Percentiles rank a stretch among this genome's conserved stretches.
Conservation (phyloP, 768 basidiomycete species). For the Psilocybe tampanensis region DNA sequence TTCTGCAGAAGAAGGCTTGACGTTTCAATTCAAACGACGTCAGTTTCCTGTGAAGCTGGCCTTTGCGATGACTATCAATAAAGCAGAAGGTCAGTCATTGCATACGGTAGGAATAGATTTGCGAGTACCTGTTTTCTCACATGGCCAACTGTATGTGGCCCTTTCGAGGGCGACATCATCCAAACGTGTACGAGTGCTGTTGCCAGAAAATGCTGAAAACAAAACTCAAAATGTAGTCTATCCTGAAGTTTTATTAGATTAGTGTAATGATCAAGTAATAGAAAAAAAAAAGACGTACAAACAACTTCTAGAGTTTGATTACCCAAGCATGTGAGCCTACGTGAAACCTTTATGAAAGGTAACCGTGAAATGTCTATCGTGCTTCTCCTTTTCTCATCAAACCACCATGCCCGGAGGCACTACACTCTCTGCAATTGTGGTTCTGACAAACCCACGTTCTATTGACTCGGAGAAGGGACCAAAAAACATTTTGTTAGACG, state of each 20-base stretch:
- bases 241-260: background rate
- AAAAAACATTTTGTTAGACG: too few relatives aligned
- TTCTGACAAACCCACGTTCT: too few relatives aligned
- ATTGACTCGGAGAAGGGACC: too few relatives aligned
- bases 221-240: background rate
- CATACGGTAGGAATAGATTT: conserved; percentile 40
- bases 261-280: too few relatives aligned
- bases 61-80: conserved; percentile 48
- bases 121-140: conserved; percentile 2
- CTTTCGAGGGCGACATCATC: background rate
- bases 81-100: conserved; percentile 48
- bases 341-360: too few relatives aligned
- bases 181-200: background rate
- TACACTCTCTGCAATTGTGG: too few relatives aligned
- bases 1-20: background rate
- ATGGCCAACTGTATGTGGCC: conserved; percentile 38
- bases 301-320: too few relatives aligned
- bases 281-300: too few relatives aligned
- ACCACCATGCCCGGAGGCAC: too few relatives aligned
- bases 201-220: background rate
- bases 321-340: too few relatives aligned
- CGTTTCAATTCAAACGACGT: conserved; percentile 29
- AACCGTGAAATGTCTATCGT: too few relatives aligned
- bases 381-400: too few relatives aligned
- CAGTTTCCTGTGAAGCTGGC: conserved; percentile 46